Base-by-base conservation (phyloP, 768 basidiomycete species). In the Amanita muscaria region DNA sequence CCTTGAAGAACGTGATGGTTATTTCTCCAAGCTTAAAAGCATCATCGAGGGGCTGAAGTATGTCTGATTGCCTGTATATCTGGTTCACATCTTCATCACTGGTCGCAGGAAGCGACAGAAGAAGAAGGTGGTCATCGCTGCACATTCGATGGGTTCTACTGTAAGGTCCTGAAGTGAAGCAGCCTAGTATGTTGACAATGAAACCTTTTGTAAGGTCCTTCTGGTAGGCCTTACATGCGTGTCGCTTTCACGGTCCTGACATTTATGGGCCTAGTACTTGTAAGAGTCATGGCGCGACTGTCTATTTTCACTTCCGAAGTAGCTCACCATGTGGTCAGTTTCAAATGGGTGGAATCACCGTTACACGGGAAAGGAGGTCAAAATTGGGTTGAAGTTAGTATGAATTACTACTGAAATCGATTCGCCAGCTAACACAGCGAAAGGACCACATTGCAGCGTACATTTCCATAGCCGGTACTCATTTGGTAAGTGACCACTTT, bases 281-380 rank as follows among this genome's bases (percentile, higher is more conserved):
- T 93, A 59, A 64, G 89, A 33, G 21, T 51, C 31, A 19, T 34
- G 18, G 33, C 11, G 10, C 35, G 10, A 22, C 25, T 35, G 22
- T 53, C 43, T 53, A 21, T 46, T 24, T 21, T 18, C 30, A 34
- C 3, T 47, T 21, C 14, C 31, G 5, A 19, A 16, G 15, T 43
- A n/a, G n/a, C n/a, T n/a, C n/a, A n/a, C n/a, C n/a, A n/a, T n/a
- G n/a, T n/a, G n/a, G n/a, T 47, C 27, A 93, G 91, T 59, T 75
- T 93, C 56, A 94, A 96, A 67, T 99, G 94, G 94, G 93, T 94
- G 0, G 94, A 98, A 64, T 87, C 89, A 1, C 80, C 82, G 7
- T 65, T 72, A 33, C 79, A 83, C 51, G 92, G 91, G 6, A 72
- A 73, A 2, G 94, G 91, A 11, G 94, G 93, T 2, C 65, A 78